Evolutionary conservation across 441 rosid species (phyloP).

Genomic region (Lepidium campestre): DNA sequence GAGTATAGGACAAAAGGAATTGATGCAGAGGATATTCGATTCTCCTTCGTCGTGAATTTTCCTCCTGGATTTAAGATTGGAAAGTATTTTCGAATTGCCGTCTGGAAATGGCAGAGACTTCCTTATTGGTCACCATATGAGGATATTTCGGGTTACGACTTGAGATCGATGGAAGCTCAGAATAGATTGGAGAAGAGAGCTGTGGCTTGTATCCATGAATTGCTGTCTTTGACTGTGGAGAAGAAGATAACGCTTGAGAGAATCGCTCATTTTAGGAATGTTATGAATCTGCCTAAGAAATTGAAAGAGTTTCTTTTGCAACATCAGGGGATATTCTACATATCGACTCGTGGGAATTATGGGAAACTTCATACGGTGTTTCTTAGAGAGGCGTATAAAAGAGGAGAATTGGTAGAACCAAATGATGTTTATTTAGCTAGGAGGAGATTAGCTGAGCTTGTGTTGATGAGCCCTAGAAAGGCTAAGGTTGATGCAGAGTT

Average conservation of each 20-base stretch:
- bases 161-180: conserved; percentile 85
- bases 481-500: conserved; percentile 58
- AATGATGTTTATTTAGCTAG: conserved; percentile 78
- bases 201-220: conserved; percentile 77
- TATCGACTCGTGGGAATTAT: conserved; percentile 84
- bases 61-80: conserved; percentile 94
- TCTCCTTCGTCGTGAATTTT: conserved; percentile 71
- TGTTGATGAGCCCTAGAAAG: conserved; percentile 69
- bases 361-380: conserved; percentile 92
- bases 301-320: conserved; percentile 82
- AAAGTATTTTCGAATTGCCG: conserved; percentile 77
- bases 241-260: conserved; percentile 85
- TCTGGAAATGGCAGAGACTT: conserved; percentile 92
- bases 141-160: conserved; percentile 74
- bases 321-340: conserved; percentile 86
- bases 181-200: conserved; percentile 93
- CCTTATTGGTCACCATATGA: conserved; percentile 97
- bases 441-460: conserved; percentile 75
- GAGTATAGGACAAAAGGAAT: conserved; percentile 78
- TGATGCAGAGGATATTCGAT: conserved; percentile 75
- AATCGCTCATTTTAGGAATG: conserved; percentile 80
- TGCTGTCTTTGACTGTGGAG: conserved; percentile 73
- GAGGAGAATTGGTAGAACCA: conserved; percentile 70
- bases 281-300: conserved; percentile 69
- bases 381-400: conserved; percentile 73